Percentiles rank a stretch among this genome's conserved stretches.
Conservation (phyloP, 2,329 filamentous ascomycete genomes). For the Fusarium algeriense region DNA sequence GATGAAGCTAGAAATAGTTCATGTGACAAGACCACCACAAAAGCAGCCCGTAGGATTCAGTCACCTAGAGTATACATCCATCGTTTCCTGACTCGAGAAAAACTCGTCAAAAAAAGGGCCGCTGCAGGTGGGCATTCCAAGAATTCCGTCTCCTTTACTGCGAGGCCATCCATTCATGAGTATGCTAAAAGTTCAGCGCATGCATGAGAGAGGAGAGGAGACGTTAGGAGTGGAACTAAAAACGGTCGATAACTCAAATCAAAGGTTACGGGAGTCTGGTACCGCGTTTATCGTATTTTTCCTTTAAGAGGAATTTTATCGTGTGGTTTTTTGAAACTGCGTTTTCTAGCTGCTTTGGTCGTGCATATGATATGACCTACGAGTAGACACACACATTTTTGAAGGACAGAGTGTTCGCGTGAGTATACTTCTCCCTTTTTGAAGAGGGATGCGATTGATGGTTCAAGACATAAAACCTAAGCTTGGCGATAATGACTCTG, state of each 20-base stretch:
- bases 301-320: background rate
- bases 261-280: constrained; percentile 5
- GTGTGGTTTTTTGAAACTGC: constrained; percentile 2
- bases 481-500: constrained; percentile 2
- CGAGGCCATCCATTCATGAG: background rate
- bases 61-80: background rate
- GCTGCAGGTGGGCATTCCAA: constrained; percentile 11
- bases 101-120: background rate
- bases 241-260: constrained; percentile 5
- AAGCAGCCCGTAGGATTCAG: background rate
- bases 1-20: constrained; percentile 22
- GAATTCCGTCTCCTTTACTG: background rate
- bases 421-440: constrained; percentile 13
- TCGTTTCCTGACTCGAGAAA: constrained; percentile 3
- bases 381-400: background rate
- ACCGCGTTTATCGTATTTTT: constrained; percentile 15
- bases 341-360: constrained; percentile 21
- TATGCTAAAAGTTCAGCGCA: constrained; percentile 17
- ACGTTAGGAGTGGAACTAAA: constrained; percentile 24
- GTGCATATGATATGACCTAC: constrained; percentile 18
- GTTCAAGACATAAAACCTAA: background rate
- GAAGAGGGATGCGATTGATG: constrained; percentile 17
- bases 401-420: background rate
- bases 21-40: background rate
- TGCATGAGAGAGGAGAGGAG: constrained; percentile 14